Percentiles rank a stretch among this genome's conserved stretches.
phyloP scores from a whole-genome alignment of 2,329 filamentous ascomycete species.

The Neofusicoccum ribis region DNA sequence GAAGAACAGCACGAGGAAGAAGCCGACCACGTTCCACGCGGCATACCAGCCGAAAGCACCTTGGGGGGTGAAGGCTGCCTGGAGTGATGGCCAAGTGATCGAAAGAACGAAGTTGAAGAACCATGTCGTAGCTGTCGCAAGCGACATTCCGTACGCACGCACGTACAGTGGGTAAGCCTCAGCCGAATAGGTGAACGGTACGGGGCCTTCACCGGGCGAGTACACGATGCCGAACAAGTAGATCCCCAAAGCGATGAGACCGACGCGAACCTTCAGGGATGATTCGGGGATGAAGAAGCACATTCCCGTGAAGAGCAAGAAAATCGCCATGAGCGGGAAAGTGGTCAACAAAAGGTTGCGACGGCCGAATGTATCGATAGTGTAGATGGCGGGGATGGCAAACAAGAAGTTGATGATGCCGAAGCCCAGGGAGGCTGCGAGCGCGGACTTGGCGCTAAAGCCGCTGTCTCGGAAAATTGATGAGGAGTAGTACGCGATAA shows the following conservation, averaged over 20 bases:
- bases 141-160: constrained; percentile 43
- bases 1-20: constrained; percentile 53
- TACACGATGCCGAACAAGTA: constrained; percentile 57
- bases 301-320: constrained; percentile 51
- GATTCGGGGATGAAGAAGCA: constrained; percentile 38
- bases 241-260: constrained; percentile 41
- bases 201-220: constrained; percentile 45
- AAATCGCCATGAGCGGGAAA: constrained; percentile 50
- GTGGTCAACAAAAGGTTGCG: constrained; percentile 47
- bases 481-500: constrained; percentile 33
- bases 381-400: constrained; percentile 47
- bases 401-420: constrained; percentile 49
- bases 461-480: constrained; percentile 36
- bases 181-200: constrained; percentile 45
- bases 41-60: constrained; percentile 60
- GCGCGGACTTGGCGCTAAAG: constrained; percentile 30
- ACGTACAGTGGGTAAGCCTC: constrained; percentile 49
- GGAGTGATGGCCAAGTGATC: constrained; percentile 55
- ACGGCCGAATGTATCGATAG: constrained; percentile 44
- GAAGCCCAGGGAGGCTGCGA: constrained; percentile 45
- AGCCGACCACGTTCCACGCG: constrained; percentile 56
- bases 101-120: constrained; percentile 58
- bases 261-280: constrained; percentile 27
- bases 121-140: constrained; percentile 58
- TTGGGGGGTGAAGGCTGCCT: constrained; percentile 49